These are phyloP conservation scores for Mortierella hygrophila DNA, from an alignment of 192 early-diverging fungal genomes.

Conservation along the genomic window DNA sequence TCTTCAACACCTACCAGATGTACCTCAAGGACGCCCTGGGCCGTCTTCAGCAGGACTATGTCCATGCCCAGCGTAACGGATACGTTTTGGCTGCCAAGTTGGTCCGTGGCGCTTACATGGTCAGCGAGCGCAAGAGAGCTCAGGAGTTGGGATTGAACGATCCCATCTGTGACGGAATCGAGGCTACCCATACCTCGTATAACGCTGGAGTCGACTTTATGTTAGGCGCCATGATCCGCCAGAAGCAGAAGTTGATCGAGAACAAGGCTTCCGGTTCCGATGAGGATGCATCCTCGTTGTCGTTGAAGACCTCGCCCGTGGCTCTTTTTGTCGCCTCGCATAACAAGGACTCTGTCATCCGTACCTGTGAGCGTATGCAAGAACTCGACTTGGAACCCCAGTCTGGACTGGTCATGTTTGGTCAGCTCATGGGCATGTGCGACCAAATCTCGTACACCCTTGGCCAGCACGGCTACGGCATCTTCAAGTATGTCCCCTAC, in stretches of 20 bases:
- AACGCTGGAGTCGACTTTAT: conserved; percentile 82
- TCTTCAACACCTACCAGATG: conserved; percentile 98
- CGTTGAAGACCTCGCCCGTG: conserved; percentile 60
- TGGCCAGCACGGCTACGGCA: conserved; percentile 78
- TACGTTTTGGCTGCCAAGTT: conserved; percentile 90
- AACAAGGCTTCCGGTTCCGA: not conserved
- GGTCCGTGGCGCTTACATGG: conserved; percentile 91
- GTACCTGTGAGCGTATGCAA: conserved; percentile 73
- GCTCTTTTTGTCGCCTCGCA: conserved; percentile 91
- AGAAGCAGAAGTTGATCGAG: conserved; percentile 46
- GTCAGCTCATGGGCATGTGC: conserved; percentile 95
- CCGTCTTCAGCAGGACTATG: conserved; percentile 76
- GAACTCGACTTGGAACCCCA: conserved; percentile 63
- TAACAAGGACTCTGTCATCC: conserved; percentile 84
- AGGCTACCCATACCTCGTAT: conserved; percentile 88
- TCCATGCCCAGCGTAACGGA: conserved; percentile 74
- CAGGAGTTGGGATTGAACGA: conserved; percentile 72
- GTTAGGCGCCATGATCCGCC: conserved; percentile 61
- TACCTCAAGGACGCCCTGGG: conserved; percentile 79
- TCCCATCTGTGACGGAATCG: conserved; percentile 85
- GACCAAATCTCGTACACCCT: conserved; percentile 89
- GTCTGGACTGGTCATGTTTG: conserved; percentile 84
- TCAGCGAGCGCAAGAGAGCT: conserved; percentile 75
- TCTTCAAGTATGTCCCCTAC: conserved; percentile 96
- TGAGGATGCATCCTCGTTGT: conserved; percentile 14